Base-by-base conservation (phyloP, 2,329 filamentous ascomycete species). In the Botrytis tulipae region DNA sequence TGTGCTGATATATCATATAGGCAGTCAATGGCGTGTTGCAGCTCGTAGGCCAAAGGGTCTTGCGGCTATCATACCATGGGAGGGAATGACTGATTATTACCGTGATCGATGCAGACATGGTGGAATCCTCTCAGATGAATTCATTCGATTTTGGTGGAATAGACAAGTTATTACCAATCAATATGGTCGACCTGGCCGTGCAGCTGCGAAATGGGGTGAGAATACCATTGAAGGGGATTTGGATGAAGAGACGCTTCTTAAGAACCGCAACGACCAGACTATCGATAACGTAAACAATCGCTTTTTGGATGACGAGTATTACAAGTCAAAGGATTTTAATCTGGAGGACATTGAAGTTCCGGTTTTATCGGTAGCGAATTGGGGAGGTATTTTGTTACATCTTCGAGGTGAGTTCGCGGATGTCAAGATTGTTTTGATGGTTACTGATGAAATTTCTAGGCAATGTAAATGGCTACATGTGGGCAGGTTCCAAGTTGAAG, bases 401-500 rank as follows among this genome's bases (percentile, higher is more conserved):
- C 48, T 54, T n/a, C 25, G 48, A 54, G 48, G 48, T n/a, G 10
- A n/a, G 12, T 54, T 25, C 25, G 7, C 6, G 6, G 12, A 51
- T 25, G 12, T 7, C 2, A 54, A 54, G 48, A 54, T 54, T 7
- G 7, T 54, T n/a, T 54, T 3, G 14, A n/a, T 16, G 48, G 6
- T 54, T 2, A 20, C 48, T 54, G 4, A 54, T 54, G 48, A 6
- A 16, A 54, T 3, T 16, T 54, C 14, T 16, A 54, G 48, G 48
- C 10, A 54, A 54, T n/a, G 48, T 54, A n/a, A 54, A 54, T 16
- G 48, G 48, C 48, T 54, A 54, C 73, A 82, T 83, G 1, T 85
- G 89, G 66, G 90, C 91, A 0, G 89, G 90, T 0, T 92, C 90
- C 0, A 84, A 89, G 73, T 83, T 89, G 75, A 93, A 93, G 80